Evolutionary conservation across 192 early-diverging fungal genomes (phyloP).

Genomic region (Backusella circina): DNA sequence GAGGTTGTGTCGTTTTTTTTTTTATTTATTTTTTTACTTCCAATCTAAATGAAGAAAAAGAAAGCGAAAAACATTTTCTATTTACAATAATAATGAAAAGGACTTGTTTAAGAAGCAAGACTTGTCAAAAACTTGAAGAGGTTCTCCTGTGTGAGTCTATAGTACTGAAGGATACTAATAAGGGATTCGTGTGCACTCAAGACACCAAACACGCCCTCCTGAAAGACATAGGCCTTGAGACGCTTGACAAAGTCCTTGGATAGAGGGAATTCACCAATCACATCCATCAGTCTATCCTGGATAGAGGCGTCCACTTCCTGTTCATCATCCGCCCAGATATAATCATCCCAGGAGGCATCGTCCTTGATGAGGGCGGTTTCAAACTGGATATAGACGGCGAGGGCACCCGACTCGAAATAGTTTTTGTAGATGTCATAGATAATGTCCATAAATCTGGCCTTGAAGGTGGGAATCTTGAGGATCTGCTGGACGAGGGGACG

Average conservation of each 20-base stretch:
- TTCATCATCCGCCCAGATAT: neutral
- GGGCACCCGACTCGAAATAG: slow-evolving; percentile 26
- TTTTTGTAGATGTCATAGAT: slow-evolving; percentile 28
- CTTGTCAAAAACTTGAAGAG: neutral
- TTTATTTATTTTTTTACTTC: neutral
- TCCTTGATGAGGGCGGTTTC: slow-evolving; percentile 25
- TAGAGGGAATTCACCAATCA: neutral
- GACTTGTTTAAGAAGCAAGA: neutral
- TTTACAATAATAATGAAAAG: no score
- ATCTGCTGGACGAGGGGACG: slow-evolving; percentile 30
- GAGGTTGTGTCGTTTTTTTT: no score
- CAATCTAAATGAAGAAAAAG: no score
- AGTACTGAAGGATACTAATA: no score
- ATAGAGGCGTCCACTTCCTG: no score
- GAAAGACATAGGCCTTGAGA: neutral
- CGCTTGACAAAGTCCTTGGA: neutral
- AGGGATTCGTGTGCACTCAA: neutral
- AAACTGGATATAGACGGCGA: slow-evolving; percentile 21
- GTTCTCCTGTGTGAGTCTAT: neutral
- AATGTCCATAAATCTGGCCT: slow-evolving; percentile 28
- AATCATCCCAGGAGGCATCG: slow-evolving; percentile 37
- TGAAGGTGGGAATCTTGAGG: slow-evolving; percentile 25
- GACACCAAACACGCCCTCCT: neutral
- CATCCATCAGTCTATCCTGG: no score
- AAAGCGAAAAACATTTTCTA: no score